Base-by-base conservation (phyloP, 495 filamentous ascomycete genomes). In the Trichoderma virens region DNA sequence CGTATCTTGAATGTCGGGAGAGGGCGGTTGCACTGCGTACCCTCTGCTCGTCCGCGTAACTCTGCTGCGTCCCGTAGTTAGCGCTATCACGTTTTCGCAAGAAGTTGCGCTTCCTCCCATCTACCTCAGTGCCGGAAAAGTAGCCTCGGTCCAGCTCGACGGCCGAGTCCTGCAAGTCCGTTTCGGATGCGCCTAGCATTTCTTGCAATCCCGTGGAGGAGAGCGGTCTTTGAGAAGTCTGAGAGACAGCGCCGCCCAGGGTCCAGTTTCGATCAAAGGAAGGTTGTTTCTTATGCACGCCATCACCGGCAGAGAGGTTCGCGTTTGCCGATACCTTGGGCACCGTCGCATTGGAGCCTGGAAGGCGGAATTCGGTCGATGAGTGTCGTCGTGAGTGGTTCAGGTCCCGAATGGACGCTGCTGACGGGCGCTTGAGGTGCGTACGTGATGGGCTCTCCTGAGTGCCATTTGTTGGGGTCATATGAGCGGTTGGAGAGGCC, bases 251-350 rank as follows among this genome's bases (percentile, higher is more conserved):
- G 66, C 75, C 74, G 27, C 88, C 86, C 74, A 93, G 86, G 25
- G 90, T 92, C 94, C 95, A 99, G 64, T 88, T 87, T 27, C 87
- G 82, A 73, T 98, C 95, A 69, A 98, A 91, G 1, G 94, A 98
- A 1, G 88, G 85, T 66, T 90, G 87, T 72, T 93, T 94, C 70
- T 86, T 87, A 69, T 96, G 91, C 0, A 75, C 67, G 20, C 62
- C 43, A 32, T 63, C 51, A 25, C 23, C 61, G 14, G n/a, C 38
- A 30, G 61, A 30, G 1, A 30, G 18, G 38, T 30, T 62, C 38
- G 32, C 61, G 39, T 62, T 62, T 20, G 38, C 20, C 14, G 28
- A 18, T 16, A 61, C 20, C 39, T 67, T 65, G 41, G 65, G 68
- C 27, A 71, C 30, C 5, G 75, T 70, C 32, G 74, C 41, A 45